Conservation (phyloP, 2,329 filamentous ascomycete genomes). For the Thermoascus crustaceus region DNA sequence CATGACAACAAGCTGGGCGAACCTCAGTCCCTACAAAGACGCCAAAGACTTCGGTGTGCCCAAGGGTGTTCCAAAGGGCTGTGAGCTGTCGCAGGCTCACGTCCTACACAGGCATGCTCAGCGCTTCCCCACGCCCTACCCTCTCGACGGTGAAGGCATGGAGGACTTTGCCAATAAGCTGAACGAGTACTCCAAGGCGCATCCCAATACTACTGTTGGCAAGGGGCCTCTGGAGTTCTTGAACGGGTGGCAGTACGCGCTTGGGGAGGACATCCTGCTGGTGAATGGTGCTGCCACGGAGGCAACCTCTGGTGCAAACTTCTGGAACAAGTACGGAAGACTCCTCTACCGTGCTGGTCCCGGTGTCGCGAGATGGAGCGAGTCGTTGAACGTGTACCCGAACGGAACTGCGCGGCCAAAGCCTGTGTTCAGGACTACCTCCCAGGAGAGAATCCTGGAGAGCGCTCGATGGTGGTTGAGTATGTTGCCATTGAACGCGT, state of each 20-base stretch:
- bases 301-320: conserved; percentile 42
- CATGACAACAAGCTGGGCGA: conserved; percentile 23
- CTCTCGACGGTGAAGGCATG: conserved; percentile 44
- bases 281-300: conserved; percentile 44
- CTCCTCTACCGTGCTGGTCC: conserved; percentile 43
- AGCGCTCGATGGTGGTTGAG: conserved; percentile 39
- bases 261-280: conserved; percentile 41
- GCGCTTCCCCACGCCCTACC: conserved; percentile 41
- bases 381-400: conserved; percentile 29
- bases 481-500: conserved; percentile 30
- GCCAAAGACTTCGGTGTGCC: conserved; percentile 17
- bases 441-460: conserved; percentile 48
- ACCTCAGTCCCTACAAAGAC: conserved; percentile 23
- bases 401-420: conserved; percentile 43
- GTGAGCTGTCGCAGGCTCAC: conserved; percentile 48
- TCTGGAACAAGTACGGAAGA: conserved; percentile 49
- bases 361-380: conserved; percentile 43
- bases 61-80: conserved; percentile 45
- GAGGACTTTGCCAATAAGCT: conserved; percentile 44
- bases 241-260: conserved; percentile 43
- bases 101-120: conserved; percentile 49
- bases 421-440: conserved; percentile 47
- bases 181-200: conserved; percentile 34
- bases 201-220: conserved; percentile 26
- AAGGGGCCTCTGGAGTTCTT: conserved; percentile 46